Percentiles rank a stretch among this genome's conserved stretches.
These are phyloP conservation scores for Plasmodium coatneyi DNA, from an alignment of 169 alveolate genomes.

Conservation along the genomic window DNA sequence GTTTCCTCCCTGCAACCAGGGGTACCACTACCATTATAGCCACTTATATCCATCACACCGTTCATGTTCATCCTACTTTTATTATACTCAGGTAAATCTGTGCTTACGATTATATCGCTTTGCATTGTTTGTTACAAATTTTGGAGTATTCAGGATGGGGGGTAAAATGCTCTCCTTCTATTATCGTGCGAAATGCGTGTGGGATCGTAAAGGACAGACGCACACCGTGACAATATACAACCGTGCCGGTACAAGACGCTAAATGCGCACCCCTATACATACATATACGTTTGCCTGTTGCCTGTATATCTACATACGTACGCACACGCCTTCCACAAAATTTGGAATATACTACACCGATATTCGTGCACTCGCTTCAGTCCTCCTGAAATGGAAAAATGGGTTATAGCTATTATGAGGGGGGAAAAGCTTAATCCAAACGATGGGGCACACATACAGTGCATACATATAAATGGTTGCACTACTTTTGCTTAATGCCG, in stretches of 20 bases:
- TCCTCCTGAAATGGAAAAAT: background rate
- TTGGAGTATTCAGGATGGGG: background rate
- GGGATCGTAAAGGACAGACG: background rate
- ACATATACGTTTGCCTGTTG: background rate
- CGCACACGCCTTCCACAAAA: background rate
- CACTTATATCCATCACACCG: background rate
- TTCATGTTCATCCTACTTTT: conserved; percentile 17
- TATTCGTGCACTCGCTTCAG: background rate
- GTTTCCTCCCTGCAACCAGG: background rate
- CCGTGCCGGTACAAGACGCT: background rate
- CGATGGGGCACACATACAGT: background rate
- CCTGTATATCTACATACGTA: background rate
- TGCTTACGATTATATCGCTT: conserved; percentile 31
- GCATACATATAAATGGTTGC: background rate
- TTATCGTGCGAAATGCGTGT: background rate
- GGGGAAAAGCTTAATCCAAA: background rate
- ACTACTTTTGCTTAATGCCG: background rate
- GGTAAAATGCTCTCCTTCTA: background rate
- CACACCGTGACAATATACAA: background rate
- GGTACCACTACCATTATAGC: background rate
- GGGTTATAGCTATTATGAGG: background rate
- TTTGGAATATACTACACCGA: background rate
- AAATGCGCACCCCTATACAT: background rate
- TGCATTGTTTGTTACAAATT: background rate
- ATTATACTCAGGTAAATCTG: conserved; percentile 19